A percentile compares a stretch with the other conserved stretches of the same genome.
phyloP scores from a whole-genome alignment of 257 asterid genomes.

The Paulownia fortunei region DNA sequence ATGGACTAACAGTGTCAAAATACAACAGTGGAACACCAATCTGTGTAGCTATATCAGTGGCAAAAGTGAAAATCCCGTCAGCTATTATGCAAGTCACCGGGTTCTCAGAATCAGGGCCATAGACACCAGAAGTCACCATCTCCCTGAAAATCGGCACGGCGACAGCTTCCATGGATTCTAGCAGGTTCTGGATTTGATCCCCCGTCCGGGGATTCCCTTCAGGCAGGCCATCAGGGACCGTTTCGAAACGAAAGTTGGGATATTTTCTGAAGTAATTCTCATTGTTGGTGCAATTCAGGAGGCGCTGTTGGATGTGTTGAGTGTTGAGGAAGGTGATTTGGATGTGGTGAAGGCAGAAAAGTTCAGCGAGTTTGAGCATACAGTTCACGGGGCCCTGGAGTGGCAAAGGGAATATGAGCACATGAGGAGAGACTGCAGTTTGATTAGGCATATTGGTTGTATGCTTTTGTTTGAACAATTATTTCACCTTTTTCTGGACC shows the following conservation, averaged over 20 bases:
- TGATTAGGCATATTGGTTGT: constrained; percentile 18
- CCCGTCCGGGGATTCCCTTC: constrained; percentile 48
- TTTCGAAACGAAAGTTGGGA: constrained; percentile 41
- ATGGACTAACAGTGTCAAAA: constrained; percentile 58
- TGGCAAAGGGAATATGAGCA: constrained; percentile 70
- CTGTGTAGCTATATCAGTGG: constrained; percentile 49
- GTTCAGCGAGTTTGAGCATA: constrained; percentile 71
- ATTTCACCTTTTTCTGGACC: neutral
- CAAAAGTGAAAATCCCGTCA: constrained; percentile 63
- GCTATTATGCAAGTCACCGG: constrained; percentile 48
- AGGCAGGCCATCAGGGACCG: constrained; percentile 64
- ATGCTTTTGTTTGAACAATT: neutral
- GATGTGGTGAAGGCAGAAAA: constrained; percentile 48
- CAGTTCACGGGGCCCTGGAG: constrained; percentile 72
- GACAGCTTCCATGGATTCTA: constrained; percentile 43
- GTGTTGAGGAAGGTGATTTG: constrained; percentile 77
- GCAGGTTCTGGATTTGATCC: constrained; percentile 33
- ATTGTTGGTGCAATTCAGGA: constrained; percentile 19
- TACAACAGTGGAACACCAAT: constrained; percentile 61
- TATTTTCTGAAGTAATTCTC: constrained; percentile 38
- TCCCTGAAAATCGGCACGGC: constrained; percentile 42
- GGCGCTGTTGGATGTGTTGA: constrained; percentile 56
- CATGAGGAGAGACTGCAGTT: constrained; percentile 50
- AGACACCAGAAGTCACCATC: constrained; percentile 33
- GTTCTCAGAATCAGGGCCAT: constrained; percentile 20